Percentiles rank a stretch among this genome's conserved stretches.
phyloP scores from a whole-genome alignment of 1,284 basidiomycete species.

The Cronartium ribicola region DNA sequence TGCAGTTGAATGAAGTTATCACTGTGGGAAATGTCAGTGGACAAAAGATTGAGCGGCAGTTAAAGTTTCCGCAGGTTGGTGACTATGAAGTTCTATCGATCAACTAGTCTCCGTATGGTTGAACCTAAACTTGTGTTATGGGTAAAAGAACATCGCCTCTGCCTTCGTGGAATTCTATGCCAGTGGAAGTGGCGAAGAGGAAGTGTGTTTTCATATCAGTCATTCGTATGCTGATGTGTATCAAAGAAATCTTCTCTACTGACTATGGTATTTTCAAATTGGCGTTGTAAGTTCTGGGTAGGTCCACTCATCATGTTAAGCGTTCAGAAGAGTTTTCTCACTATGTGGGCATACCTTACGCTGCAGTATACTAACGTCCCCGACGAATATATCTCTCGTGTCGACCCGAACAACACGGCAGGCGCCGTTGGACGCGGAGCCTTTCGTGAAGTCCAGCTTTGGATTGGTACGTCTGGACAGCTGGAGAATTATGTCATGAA shows the following conservation, averaged over 20 bases:
- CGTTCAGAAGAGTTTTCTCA: not conserved
- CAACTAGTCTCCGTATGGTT: not conserved
- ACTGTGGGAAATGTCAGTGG: constrained; percentile 13
- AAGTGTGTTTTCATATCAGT: not conserved
- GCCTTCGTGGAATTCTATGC: constrained; percentile 36
- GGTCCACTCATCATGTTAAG: not conserved
- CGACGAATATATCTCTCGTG: constrained; percentile 59
- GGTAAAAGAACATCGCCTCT: constrained; percentile 23
- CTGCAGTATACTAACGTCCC: constrained; percentile 66
- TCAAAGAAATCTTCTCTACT: not conserved
- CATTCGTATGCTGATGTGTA: not conserved
- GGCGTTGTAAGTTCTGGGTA: constrained; percentile 35
- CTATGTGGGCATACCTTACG: constrained; percentile 23
- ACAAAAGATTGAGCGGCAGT: constrained; percentile 2
- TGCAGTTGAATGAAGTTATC: constrained; percentile 20
- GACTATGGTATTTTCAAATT: not conserved
- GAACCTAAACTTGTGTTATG: not conserved
- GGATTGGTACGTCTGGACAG: constrained; percentile 55
- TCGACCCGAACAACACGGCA: constrained; percentile 55
- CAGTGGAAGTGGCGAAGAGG: constrained; percentile 33
- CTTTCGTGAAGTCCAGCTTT: constrained; percentile 71
- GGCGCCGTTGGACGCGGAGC: constrained; percentile 63
- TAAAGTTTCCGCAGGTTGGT: constrained; percentile 24
- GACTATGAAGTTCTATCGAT: not conserved
- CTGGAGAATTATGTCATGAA: not conserved